phyloP scores from a whole-genome alignment of 306 rosid genomes.

The Malus domestica region ASM211411v1 NC_041792.1:26637407-26637906 shows the following conservation, averaged over 20 bases:
- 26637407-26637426: conserved; percentile 92
- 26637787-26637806: conserved; percentile 28
- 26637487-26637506: conserved; percentile 90
- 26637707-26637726: conserved; percentile 55
- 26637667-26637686: conserved; percentile 64
- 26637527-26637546: conserved; percentile 80
- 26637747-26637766: conserved; percentile 40
- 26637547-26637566: conserved; percentile 91
- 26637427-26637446: conserved; percentile 94
- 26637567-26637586: conserved; percentile 90
- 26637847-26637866: conserved; percentile 71
- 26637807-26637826: conserved; percentile 63
- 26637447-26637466: conserved; percentile 77
- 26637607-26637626: conserved; percentile 74
- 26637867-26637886: conserved; percentile 66
- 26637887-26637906: conserved; percentile 73
- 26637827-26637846: conserved; percentile 64
- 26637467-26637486: conserved; percentile 81
- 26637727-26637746: conserved; percentile 73
- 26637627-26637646: conserved; percentile 75
- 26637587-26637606: conserved; percentile 78
- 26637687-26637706: conserved; percentile 88
- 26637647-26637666: conserved; percentile 71
- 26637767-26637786: conserved; percentile 65
- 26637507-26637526: conserved; percentile 82